Evolutionary conservation across 768 basidiomycete genomes (phyloP), one percentile per base, ranked within the genome.

Genomic region (Psilocybe azurescens): DNA sequence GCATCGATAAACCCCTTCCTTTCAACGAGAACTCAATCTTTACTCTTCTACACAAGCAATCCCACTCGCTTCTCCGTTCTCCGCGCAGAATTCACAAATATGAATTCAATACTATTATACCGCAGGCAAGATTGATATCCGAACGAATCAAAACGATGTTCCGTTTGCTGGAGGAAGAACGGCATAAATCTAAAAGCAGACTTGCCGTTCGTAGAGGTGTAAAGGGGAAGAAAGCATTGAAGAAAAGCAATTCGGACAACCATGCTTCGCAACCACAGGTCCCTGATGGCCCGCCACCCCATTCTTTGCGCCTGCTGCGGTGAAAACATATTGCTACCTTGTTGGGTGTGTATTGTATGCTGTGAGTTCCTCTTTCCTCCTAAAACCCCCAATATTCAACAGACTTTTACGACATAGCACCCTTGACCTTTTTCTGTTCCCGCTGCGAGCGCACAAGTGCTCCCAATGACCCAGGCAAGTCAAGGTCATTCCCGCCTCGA

Each of bases 41-140:
- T 20, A 24, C 39, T 6, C 61, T 30, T 11, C 33, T n/a, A 33
- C 41, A 44, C 41, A 44, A 44, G 10, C n/a, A 48, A 14, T 62
- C 65, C 0, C 65, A 65, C 32, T 53, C 65, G 29, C 60, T 62
- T 2, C 49, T 65, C 20, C 65, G 65, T 11, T 65, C 61, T 2
- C 53, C 6, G 6, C 54, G 28, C n/a, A 39, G 54, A 16, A 33
- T 65, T 9, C 59, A 62, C 29, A 28, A 29, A 20, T 59, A 53
- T 16, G 61, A 65, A 44, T 16, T 65, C 18, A 49, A 52, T 6
- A 59, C 49, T 30, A 13, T 62, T 13, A 41, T 61, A 9, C 53
- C 50, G 4, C 51, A 56, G 7, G 53, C 61, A 0, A 54, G 65
- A 36, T 47, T 60, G 20, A 46, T 47, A 28, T 65, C 65, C 7